Evolutionary conservation across 2,329 filamentous ascomycete species (phyloP).

Genomic region (Diaporthe nobilis): DNA sequence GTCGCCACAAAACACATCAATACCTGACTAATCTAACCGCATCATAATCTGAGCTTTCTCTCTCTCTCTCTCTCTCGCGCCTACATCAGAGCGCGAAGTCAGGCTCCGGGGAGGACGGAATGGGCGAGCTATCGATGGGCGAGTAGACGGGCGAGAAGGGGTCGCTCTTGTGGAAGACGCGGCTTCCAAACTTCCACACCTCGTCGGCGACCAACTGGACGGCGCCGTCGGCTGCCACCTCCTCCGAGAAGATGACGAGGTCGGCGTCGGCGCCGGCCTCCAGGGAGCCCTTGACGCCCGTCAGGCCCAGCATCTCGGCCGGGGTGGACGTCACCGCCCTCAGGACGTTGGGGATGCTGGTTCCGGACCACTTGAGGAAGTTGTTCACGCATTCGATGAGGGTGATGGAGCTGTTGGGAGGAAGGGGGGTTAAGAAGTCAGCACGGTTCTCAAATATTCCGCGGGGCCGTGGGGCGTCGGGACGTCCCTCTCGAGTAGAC

Average conservation of each 20-base stretch:
- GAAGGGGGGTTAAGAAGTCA: neutral
- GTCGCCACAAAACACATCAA: neutral
- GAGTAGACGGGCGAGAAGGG: conserved; percentile 41
- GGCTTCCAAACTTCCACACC: conserved; percentile 83
- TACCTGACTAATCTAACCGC: neutral
- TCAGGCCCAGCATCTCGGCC: conserved; percentile 80
- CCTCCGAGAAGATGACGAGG: conserved; percentile 76
- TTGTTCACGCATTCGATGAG: conserved; percentile 88
- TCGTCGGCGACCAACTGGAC: conserved; percentile 76
- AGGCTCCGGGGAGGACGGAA: conserved; percentile 33
- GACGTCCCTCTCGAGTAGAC: conserved; percentile 47
- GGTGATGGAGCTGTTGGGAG: conserved; percentile 69
- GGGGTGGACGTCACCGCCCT: conserved; percentile 83
- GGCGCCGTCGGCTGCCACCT: conserved; percentile 57
- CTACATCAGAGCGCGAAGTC: conserved; percentile 22
- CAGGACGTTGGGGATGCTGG: conserved; percentile 76
- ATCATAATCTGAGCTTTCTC: neutral
- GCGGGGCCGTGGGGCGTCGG: neutral
- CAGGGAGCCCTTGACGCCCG: conserved; percentile 76
- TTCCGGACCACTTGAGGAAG: conserved; percentile 82
- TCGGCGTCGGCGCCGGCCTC: conserved; percentile 76
- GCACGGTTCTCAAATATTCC: conserved; percentile 1
- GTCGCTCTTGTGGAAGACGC: conserved; percentile 56
- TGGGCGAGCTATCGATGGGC: conserved; percentile 36
- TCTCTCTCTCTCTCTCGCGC: too few species aligned